These are phyloP conservation scores for Boletus semigastroideus DNA, from an alignment of 1,284 basidiomycete species.

Conservation along the genomic window DNA sequence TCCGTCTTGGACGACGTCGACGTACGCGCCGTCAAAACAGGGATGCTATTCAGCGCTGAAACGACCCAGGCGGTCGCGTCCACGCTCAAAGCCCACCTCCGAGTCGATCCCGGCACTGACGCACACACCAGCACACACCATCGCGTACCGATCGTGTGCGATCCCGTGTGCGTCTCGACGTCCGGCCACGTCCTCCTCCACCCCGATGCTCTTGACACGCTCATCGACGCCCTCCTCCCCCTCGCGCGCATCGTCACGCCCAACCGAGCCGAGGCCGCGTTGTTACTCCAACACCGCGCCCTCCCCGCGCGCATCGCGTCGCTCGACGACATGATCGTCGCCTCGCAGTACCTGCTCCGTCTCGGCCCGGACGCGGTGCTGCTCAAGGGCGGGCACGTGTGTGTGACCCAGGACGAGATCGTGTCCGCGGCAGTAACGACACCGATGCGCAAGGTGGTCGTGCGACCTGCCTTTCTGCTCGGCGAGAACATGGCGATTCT, in stretches of 20 bases:
- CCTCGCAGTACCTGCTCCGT: conserved; percentile 52
- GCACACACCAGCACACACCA: conserved; percentile 1
- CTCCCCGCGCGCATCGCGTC: conserved; percentile 40
- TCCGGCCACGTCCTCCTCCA: conserved; percentile 83
- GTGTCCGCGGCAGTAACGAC: too few relatives aligned
- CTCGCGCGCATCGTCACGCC: conserved; percentile 80
- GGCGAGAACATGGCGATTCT: conserved; percentile 66
- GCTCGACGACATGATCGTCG: conserved; percentile 64
- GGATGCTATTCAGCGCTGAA: conserved; percentile 74
- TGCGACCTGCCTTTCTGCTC: conserved; percentile 41
- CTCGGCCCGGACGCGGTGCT: conserved; percentile 65
- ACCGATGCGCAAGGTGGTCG: not conserved
- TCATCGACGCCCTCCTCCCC: conserved; percentile 71
- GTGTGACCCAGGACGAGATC: conserved; percentile 29
- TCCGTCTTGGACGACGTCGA: conserved; percentile 78
- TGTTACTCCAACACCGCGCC: conserved; percentile 53
- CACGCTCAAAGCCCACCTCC: conserved; percentile 46
- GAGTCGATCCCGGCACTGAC: not conserved
- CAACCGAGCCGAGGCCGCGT: conserved; percentile 81
- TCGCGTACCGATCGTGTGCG: conserved; percentile 62
- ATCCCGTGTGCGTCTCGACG: conserved; percentile 93
- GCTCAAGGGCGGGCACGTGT: conserved; percentile 87
- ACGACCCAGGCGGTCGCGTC: conserved; percentile 45
- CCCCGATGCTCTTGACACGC: conserved; percentile 59
- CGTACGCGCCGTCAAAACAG: conserved; percentile 83